Conservation (phyloP, 2,329 filamentous ascomycete species). For the Oidium heveae region DNA sequence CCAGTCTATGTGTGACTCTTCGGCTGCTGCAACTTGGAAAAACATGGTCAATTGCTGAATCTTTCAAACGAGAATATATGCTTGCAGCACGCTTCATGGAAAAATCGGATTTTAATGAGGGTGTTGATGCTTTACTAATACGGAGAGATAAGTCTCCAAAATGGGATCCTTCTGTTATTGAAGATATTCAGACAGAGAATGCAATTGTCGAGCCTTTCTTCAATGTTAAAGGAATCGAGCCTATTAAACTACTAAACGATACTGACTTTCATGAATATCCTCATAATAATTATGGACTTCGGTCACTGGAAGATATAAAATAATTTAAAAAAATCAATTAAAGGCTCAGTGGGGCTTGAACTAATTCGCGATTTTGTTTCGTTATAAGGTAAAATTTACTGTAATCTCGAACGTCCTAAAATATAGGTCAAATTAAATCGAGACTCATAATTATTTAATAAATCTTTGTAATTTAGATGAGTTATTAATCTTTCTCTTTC, state of each 20-base stretch:
- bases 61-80: constrained; percentile 65
- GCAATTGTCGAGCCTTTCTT: constrained; percentile 46
- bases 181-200: constrained; percentile 31
- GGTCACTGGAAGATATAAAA: constrained; percentile 37
- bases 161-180: constrained; percentile 53
- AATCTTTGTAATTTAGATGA: no score
- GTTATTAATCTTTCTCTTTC: no score
- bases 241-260: constrained; percentile 34
- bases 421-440: no score
- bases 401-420: no score
- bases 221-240: constrained; percentile 18
- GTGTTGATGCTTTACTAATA: constrained; percentile 60
- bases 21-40: constrained; percentile 55
- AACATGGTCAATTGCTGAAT: constrained; percentile 57
- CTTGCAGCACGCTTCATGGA: constrained; percentile 77
- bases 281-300: constrained; percentile 36
- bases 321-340: no score
- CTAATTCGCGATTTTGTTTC: no score
- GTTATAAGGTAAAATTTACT: no score
- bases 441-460: no score
- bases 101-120: constrained; percentile 74
- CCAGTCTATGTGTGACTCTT: constrained; percentile 60
- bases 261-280: constrained; percentile 51
- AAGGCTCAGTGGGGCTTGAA: no score
- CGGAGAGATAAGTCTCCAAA: constrained; percentile 27